phyloP scores from a whole-genome alignment of 495 filamentous ascomycete species.

The Penicillium bialowiezense region DNA sequence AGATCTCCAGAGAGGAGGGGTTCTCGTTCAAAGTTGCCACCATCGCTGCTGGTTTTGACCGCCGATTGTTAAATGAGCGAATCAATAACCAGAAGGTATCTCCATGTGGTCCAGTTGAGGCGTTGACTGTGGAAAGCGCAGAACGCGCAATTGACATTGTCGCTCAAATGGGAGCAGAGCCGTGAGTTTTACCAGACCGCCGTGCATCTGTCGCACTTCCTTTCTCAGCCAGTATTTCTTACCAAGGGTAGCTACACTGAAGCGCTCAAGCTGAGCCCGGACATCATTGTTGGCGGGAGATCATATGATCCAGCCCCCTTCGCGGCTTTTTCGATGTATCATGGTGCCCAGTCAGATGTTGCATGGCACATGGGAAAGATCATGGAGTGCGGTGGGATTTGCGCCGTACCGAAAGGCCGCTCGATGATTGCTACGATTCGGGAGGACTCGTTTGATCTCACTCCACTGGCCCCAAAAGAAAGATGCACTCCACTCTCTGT shows the following conservation, averaged over 20 bases:
- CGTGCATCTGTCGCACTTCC: no score
- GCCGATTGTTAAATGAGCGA: constrained; percentile 24
- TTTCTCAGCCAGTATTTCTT: neutral
- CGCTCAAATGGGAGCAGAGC: constrained; percentile 26
- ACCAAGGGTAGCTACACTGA: constrained; percentile 21
- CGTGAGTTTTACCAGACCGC: constrained; percentile 12
- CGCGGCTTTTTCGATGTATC: constrained; percentile 37
- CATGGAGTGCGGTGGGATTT: constrained; percentile 50
- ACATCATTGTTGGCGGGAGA: constrained; percentile 47
- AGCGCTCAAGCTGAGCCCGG: constrained; percentile 36
- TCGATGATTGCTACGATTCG: constrained; percentile 35
- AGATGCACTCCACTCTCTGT: constrained; percentile 44
- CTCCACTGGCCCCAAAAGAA: constrained; percentile 24
- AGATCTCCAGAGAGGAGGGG: constrained; percentile 22
- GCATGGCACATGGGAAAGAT: constrained; percentile 52
- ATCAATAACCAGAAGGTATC: constrained; percentile 23
- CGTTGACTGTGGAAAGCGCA: constrained; percentile 36
- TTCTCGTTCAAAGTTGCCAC: constrained; percentile 38
- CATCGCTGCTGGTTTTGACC: constrained; percentile 37
- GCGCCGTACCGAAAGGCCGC: constrained; percentile 44
- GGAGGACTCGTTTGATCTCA: constrained; percentile 41
- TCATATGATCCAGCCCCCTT: constrained; percentile 51
- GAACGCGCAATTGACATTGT: constrained; percentile 30
- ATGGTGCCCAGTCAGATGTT: constrained; percentile 25
- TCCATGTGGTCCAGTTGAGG: constrained; percentile 32